Conservation (phyloP, 495 filamentous ascomycete genomes). For the Lasiosphaeria miniovina region DNA sequence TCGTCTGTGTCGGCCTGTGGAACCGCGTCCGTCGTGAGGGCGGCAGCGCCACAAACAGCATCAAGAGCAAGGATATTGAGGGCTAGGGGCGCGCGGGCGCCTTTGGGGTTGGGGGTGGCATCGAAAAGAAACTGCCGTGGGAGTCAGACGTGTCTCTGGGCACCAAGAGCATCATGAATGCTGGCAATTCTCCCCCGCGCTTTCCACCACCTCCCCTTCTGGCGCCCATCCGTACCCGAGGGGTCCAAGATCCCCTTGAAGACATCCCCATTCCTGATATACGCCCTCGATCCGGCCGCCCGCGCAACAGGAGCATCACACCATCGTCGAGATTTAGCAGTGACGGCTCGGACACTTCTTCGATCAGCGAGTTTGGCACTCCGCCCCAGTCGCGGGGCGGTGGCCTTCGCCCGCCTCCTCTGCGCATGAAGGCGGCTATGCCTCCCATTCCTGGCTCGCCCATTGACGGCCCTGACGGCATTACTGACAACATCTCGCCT, state of each 20-base stretch:
- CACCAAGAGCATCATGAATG: slow-evolving; percentile 17
- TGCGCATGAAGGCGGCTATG: slow-evolving; percentile 8
- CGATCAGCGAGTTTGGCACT: slow-evolving; percentile 3
- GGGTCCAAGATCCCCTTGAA: not conserved
- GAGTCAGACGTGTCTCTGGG: slow-evolving; percentile 25
- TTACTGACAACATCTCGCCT: slow-evolving; percentile 20
- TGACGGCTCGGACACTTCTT: slow-evolving; percentile 22
- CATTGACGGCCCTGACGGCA: slow-evolving; percentile 14
- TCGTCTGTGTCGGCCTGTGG: slow-evolving; percentile 48
- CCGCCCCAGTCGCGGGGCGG: slow-evolving; percentile 10
- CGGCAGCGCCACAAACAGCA: slow-evolving; percentile 19
- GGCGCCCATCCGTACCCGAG: slow-evolving; percentile 26
- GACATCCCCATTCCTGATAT: slow-evolving; percentile 8
- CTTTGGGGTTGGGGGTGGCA: slow-evolving; percentile 11
- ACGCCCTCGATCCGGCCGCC: slow-evolving; percentile 9
- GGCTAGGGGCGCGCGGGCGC: slow-evolving; percentile 46
- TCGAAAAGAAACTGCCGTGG: slow-evolving; percentile 15
- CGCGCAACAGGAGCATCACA: slow-evolving; percentile 9
- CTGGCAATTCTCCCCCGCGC: slow-evolving; percentile 13
- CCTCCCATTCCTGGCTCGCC: slow-evolving; percentile 23
- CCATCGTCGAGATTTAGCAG: slow-evolving; percentile 15
- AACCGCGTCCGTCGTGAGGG: slow-evolving; percentile 36
- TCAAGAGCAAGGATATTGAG: slow-evolving; percentile 29
- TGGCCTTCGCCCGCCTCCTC: slow-evolving; percentile 18
- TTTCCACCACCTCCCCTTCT: slow-evolving; percentile 30